Conservation (phyloP, 371 early-diverging fungal genomes). For the Batkoa obscura region DNA sequence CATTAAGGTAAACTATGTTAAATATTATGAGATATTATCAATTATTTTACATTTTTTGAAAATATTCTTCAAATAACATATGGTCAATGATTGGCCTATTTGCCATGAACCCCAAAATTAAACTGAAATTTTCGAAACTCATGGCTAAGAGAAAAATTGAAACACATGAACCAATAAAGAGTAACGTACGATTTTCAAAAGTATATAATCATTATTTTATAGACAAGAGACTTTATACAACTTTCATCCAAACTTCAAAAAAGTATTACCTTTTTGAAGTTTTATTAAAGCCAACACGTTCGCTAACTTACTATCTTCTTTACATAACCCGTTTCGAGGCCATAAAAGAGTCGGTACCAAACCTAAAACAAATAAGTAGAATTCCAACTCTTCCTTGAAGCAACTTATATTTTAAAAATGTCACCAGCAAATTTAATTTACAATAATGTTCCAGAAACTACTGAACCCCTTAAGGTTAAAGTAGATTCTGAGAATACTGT, state of each 20-base stretch:
- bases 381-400: slow-evolving; percentile 14
- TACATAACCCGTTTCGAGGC: slow-evolving; percentile 47
- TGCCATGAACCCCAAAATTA: no score
- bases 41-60: no score
- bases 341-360: slow-evolving; percentile 9
- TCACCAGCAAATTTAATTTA: slow-evolving; percentile 13
- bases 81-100: no score
- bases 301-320: slow-evolving; percentile 61
- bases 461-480: slow-evolving; percentile 37
- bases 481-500: slow-evolving; percentile 71
- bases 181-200: no score
- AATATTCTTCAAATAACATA: no score
- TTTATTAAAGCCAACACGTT: slow-evolving; percentile 24
- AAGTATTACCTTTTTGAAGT: neutral
- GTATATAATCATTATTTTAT: no score
- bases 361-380: slow-evolving; percentile 7
- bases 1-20: neutral
- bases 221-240: neutral
- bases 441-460: slow-evolving; percentile 12
- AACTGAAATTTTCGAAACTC: no score
- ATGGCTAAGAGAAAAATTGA: no score
- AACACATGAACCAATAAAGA: no score
- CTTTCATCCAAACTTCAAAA: neutral
- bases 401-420: slow-evolving; percentile 13
- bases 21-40: no score